Evolutionary conservation across 202 grass and related monocot genomes (phyloP).

Genomic region (Schoenoplectus tabernaemontani): DNA sequence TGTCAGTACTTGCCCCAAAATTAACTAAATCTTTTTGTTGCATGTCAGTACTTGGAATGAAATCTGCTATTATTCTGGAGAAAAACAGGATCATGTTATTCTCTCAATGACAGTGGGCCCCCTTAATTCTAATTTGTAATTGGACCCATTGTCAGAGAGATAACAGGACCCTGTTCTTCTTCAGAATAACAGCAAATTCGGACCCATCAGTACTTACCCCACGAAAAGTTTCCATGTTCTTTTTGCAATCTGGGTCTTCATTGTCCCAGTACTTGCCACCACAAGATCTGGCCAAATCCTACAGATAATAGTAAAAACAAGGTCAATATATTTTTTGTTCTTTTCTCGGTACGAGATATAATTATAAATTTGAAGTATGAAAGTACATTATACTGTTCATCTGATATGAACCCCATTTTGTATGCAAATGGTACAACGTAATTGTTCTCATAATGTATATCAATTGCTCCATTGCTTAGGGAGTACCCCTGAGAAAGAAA

Average conservation of each 20-base stretch:
- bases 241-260: constrained; percentile 30
- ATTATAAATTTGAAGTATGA: neutral
- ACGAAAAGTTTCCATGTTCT: constrained; percentile 31
- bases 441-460: constrained; percentile 43
- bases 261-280: constrained; percentile 47
- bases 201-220: constrained; percentile 35
- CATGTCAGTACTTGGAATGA: no score
- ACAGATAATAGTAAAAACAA: neutral
- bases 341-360: neutral
- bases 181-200: no score
- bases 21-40: no score
- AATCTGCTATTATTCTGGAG: no score
- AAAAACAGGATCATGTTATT: no score
- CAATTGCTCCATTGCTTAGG: constrained; percentile 42
- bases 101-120: no score
- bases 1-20: no score
- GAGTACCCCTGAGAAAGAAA: constrained; percentile 42
- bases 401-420: constrained; percentile 51
- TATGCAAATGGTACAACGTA: constrained; percentile 42
- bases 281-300: constrained; percentile 44
- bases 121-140: no score
- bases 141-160: no score
- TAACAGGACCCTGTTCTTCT: no score
- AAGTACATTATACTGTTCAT: constrained; percentile 44
- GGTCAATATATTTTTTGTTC: neutral